Percentiles rank a stretch among this genome's conserved stretches.
phyloP scores from a whole-genome alignment of 441 rosid genomes.

The Croton setiger region DNA sequence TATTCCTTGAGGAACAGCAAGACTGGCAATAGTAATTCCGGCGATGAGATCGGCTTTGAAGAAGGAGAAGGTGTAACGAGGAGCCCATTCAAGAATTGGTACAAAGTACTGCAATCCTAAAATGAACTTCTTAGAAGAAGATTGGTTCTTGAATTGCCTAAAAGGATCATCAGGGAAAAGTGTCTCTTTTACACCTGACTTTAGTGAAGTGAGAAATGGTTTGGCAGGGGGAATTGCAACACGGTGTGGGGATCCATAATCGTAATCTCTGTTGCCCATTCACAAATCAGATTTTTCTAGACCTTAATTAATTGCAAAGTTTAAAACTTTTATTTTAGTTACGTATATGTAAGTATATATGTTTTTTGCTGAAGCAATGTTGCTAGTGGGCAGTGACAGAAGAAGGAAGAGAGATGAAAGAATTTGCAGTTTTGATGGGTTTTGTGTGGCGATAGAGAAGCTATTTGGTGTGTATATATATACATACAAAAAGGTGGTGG shows the following conservation, averaged over 20 bases:
- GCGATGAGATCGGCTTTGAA: slow-evolving; percentile 71
- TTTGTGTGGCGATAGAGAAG: background rate
- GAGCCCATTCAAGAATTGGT: slow-evolving; percentile 79
- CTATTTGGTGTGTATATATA: background rate
- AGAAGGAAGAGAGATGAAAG: background rate
- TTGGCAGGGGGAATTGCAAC: slow-evolving; percentile 66
- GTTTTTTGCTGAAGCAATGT: background rate
- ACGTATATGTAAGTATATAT: background rate
- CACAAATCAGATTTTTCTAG: background rate
- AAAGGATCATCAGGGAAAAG: slow-evolving; percentile 92
- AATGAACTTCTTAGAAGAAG: slow-evolving; percentile 32
- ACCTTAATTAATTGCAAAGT: background rate
- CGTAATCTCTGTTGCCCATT: slow-evolving; percentile 37
- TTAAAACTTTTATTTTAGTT: no score
- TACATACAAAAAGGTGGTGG: background rate
- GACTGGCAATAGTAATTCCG: slow-evolving; percentile 86
- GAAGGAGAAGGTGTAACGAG: slow-evolving; percentile 62
- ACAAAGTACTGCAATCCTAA: slow-evolving; percentile 69
- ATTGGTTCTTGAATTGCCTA: slow-evolving; percentile 74
- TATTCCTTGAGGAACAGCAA: slow-evolving; percentile 95
- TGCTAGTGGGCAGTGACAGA: slow-evolving; percentile 8
- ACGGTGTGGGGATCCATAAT: slow-evolving; percentile 34
- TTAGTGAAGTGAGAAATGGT: slow-evolving; percentile 60
- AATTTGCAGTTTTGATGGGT: background rate
- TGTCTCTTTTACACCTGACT: slow-evolving; percentile 62